phyloP scores from a whole-genome alignment of 495 filamentous ascomycete species.

The Penicillium paxilli region DNA sequence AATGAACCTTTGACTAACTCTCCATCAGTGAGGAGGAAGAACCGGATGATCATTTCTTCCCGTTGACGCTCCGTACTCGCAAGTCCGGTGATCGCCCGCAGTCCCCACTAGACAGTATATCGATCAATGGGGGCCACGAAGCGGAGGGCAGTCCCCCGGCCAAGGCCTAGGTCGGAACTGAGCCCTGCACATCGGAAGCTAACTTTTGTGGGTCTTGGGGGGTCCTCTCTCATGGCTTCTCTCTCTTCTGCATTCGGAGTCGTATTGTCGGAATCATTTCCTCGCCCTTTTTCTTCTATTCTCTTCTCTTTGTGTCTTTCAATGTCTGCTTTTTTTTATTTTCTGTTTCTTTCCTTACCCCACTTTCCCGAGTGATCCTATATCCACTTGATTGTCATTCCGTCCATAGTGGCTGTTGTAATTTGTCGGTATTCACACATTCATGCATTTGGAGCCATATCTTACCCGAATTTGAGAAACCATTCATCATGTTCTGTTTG shows the following conservation, averaged over 20 bases:
- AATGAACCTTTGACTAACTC: background rate
- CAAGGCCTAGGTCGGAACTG: constrained; percentile 1
- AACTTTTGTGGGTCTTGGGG: background rate
- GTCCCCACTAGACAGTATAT: constrained; percentile 44
- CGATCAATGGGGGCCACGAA: constrained; percentile 29
- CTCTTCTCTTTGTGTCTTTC: constrained; percentile 8
- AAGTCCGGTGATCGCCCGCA: constrained; percentile 37
- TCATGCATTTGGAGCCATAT: constrained; percentile 14
- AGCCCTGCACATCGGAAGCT: background rate
- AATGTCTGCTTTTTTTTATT: constrained; percentile 5
- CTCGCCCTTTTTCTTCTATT: too few relatives aligned
- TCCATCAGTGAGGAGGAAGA: constrained; percentile 84
- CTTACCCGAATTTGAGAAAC: constrained; percentile 8
- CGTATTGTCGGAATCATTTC: too few relatives aligned
- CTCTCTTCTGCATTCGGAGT: constrained; percentile 16
- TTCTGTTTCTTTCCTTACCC: constrained; percentile 1
- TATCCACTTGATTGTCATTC: too few relatives aligned
- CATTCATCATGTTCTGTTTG: constrained; percentile 5
- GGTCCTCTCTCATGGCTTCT: constrained; percentile 5
- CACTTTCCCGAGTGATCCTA: background rate
- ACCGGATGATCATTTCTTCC: constrained; percentile 89
- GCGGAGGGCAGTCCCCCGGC: constrained; percentile 12
- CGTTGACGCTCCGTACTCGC: constrained; percentile 70
- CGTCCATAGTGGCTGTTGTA: constrained; percentile 6
- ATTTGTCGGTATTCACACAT: constrained; percentile 5